These are phyloP conservation scores for Fallopia convolvulus DNA, from an alignment of 148 eudicot genomes.

Conservation along the genomic window DNA sequence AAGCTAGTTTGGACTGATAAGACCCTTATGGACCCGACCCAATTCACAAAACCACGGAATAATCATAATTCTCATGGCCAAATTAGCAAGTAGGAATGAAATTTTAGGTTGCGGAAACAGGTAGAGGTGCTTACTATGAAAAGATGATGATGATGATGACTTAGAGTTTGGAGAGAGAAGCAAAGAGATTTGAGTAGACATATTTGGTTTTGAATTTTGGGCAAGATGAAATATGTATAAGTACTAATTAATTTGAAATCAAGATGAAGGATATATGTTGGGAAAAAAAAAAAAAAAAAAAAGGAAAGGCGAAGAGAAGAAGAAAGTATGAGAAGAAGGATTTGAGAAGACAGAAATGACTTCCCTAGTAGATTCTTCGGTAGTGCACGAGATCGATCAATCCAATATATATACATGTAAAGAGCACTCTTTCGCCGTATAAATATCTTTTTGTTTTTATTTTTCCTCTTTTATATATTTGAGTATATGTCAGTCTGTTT, in stretches of 20 bases:
- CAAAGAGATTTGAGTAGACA: background rate
- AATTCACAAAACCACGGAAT: background rate
- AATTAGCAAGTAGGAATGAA: background rate
- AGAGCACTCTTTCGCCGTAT: background rate
- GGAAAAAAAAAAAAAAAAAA: background rate
- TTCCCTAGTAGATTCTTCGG: background rate
- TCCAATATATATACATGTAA: background rate
- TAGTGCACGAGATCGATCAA: background rate
- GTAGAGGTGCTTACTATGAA: background rate
- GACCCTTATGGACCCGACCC: background rate
- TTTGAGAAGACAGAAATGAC: constrained; percentile 9
- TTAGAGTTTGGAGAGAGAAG: background rate
- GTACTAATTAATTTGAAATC: too few relatives aligned
- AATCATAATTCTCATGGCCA: background rate
- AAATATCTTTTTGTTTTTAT: too few relatives aligned
- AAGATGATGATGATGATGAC: background rate
- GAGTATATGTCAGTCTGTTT: background rate
- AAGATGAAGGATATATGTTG: background rate
- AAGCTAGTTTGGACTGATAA: background rate
- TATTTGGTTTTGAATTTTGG: background rate
- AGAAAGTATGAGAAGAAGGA: background rate
- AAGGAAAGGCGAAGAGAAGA: background rate
- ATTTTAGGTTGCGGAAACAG: background rate
- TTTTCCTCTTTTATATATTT: background rate
- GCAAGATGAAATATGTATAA: background rate